phyloP scores from a whole-genome alignment of 495 filamentous ascomycete species.

The Xylaria scruposa region DNA sequence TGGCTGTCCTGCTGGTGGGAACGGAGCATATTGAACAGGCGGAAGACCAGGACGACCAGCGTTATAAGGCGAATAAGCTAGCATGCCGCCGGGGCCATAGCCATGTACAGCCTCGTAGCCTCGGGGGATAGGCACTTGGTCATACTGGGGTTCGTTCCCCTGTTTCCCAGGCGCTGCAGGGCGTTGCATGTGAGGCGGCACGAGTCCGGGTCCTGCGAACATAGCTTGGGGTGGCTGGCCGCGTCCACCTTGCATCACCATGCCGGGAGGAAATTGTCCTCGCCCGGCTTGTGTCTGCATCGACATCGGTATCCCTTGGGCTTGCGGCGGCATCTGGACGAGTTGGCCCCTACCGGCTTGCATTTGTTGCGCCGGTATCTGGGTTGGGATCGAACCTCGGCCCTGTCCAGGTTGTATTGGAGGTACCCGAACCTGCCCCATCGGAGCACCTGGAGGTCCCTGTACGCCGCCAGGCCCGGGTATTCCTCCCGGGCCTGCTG shows the following conservation, averaged over 20 bases:
- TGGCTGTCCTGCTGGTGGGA: conserved; percentile 24
- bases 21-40: conserved; percentile 27
- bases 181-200: conserved; percentile 5
- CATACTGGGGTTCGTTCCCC: conserved; percentile 49
- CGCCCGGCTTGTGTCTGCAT: conserved; percentile 17
- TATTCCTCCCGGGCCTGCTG: background rate
- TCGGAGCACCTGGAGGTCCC: conserved; percentile 31
- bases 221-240: conserved; percentile 21
- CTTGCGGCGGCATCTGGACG: conserved; percentile 27
- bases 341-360: conserved; percentile 22
- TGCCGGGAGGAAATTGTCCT: conserved; percentile 20
- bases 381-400: conserved; percentile 19
- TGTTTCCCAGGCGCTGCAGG: conserved; percentile 8
- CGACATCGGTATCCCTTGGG: conserved; percentile 21
- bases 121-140: conserved; percentile 53
- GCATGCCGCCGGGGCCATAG: conserved; percentile 44
- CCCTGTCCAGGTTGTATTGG: conserved; percentile 38
- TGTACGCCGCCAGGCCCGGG: background rate
- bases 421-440: conserved; percentile 43
- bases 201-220: background rate
- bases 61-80: conserved; percentile 45
- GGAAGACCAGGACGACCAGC: conserved; percentile 37
- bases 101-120: conserved; percentile 54
- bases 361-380: conserved; percentile 27
- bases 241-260: conserved; percentile 33